These are phyloP conservation scores for Fomitopsis palustris DNA, from an alignment of 1,284 basidiomycete species.

Conservation along the genomic window DNA sequence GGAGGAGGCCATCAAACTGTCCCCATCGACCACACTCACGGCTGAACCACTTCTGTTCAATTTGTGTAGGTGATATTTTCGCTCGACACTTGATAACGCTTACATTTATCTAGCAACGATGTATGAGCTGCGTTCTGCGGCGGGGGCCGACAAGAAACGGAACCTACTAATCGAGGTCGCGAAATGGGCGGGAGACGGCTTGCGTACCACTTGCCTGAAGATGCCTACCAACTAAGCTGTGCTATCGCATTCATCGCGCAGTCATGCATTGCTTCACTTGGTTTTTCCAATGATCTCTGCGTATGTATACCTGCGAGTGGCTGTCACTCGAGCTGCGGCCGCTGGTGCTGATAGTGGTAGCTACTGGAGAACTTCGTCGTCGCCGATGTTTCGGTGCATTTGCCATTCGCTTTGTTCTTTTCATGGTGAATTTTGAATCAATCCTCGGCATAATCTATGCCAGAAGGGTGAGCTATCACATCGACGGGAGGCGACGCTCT, in stretches of 20 bases:
- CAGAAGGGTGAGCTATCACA: too few species aligned
- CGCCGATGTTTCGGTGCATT: too few species aligned
- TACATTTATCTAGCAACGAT: constrained; percentile 53
- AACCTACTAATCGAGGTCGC: constrained; percentile 70
- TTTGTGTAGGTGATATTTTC: constrained; percentile 51
- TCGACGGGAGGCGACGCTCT: too few species aligned
- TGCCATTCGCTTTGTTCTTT: too few species aligned
- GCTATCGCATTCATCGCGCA: too few species aligned
- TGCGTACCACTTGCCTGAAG: constrained; percentile 76
- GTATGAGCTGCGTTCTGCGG: constrained; percentile 72
- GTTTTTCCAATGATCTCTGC: too few species aligned
- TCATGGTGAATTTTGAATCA: too few species aligned
- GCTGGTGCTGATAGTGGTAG: too few species aligned
- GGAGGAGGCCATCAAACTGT: constrained; percentile 55
- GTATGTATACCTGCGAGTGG: too few species aligned
- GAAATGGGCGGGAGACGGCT: constrained; percentile 79
- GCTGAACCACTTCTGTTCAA: constrained; percentile 82
- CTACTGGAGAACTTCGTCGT: too few species aligned
- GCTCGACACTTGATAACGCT: background rate
- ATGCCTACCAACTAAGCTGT: constrained; percentile 51
- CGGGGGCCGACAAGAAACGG: constrained; percentile 69
- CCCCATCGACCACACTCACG: constrained; percentile 64
- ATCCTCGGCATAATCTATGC: too few species aligned
- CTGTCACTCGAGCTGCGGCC: too few species aligned
- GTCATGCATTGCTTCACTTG: background rate